Evolutionary conservation across 148 eudicot genomes (phyloP), one percentile per base, ranked within the genome.

Genomic region (Rhododendron griersonianum): DNA sequence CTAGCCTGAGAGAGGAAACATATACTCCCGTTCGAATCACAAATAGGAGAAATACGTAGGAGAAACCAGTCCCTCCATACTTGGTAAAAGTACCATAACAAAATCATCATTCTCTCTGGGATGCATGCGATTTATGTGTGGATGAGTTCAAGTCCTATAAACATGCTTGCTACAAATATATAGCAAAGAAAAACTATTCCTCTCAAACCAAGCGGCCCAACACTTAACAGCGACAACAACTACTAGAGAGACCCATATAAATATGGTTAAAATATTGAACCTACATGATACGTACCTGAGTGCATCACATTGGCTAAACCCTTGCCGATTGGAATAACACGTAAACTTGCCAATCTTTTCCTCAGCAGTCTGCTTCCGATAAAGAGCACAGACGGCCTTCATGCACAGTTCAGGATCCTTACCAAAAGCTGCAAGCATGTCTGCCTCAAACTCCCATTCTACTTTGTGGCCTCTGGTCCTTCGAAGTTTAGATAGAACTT

Each of bases 331-430:
- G 30, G 19, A 44, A 44, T 84, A 19, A 25, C 88, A 16, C 71
- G 95, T 85, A 30, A 10, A 90, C 85, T 87, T 87, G 73, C 65
- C 55, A 41, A 6, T 75, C 88, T 85, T 78, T 86, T 93, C 93
- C 14, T 90, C 92, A 11, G 67, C 25, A 8, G 92, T 91, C 90
- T 96, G 95, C 89, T 88, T 91, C 87, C 95, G 92, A 88, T 93
- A 91, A 67, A 96, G 87, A 85, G 93, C 96, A 90, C 98, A 96
- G 19, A 96, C 94, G n/a, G 95, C 98, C 80, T 88, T 93, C 98
- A 96, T 91, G 90, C 99, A 96, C 78, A 95, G 79, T 81, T 87
- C 93, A 69, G 92, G 93, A 86, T 90, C 89, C 86, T 95, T 94
- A 13, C 92, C 98, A 57, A 95, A 94, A 80, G 87, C 99, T 80